Evolutionary conservation across 768 basidiomycete species (phyloP), one percentile per base, ranked within the genome.

Genomic region (Tulasnella sp.): DNA sequence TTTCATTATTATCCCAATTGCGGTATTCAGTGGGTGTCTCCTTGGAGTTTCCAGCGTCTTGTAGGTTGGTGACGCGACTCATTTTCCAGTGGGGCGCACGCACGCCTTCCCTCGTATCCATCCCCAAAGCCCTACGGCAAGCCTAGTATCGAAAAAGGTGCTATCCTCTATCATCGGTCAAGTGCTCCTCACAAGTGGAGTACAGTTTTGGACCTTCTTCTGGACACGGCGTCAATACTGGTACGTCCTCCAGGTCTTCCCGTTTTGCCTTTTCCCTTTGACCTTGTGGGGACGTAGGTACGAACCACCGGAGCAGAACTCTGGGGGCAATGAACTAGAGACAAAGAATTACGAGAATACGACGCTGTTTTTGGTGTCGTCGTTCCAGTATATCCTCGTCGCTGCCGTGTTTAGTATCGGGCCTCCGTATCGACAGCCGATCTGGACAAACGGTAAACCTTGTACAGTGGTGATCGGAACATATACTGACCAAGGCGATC

Each of bases 401-500:
- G 96, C 94, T 11, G 94, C 84, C 0, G 91, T 98, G 0, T 99
- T 98, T 72, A 94, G 89, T 67, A 96, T 98, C 62, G 96, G 96
- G 0, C 93, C 93, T 2, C 96, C 96, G 3, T 99, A 94, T 69
- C 80, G 96, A 49, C 86, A 88, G 69, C 78, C 91, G 23, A 87
- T 98, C 77, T 91, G 86, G 80, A 88, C 92, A 14, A 99, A 99
- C 66, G 80, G 93, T 93, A 66, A 56, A 81, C 21, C 12, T 52
- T 35, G 54, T 46, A 43, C 19, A 32, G 31, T 42, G 43, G 37
- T 36, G 32, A 32, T 36, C 45, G 9, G 37, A 29, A 34, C 12
- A 53, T 36, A 35, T 59, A 48, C 23, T 58, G 21, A 2, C 27
- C 1, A 23, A n/a, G 17, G 46, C 46, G 31, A 39, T 56, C 59